Evolutionary conservation across 1,284 basidiomycete genomes (phyloP), one percentile per base, ranked within the genome.

Genomic region (Ustilago trichophora): DNA sequence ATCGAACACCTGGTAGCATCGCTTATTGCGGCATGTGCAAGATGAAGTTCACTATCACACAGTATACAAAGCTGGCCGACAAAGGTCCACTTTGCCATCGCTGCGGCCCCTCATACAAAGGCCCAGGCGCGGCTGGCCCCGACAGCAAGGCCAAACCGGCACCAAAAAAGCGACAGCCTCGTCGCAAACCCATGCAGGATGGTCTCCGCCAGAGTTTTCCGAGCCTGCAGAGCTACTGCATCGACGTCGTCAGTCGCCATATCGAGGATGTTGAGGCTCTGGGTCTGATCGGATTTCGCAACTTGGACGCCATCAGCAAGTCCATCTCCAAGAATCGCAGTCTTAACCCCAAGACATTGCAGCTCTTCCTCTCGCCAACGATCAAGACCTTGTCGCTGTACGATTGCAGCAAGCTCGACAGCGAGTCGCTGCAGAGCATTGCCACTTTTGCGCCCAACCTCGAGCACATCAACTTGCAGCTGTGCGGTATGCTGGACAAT

Each of bases 221-320:
- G 0, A 86, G 86, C 6, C 84, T 95, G 16, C 89, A 89, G 11
- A 86, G 88, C 4, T 73, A 92, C 16, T 95, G 92, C 75, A 91
- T 95, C 40, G 84, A 94, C 90, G 83, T 97, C 25, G 88, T 98
- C 56, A 90, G 90, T 24, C 86, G 87, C 42, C 87, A 92, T 77
- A 96, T 98, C 53, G 87, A 94, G 58, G 89, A 94, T 64, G 89
- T 97, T 13, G 93, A 97, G 64, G 89, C 90, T 0, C 84, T 98
- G 6, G 93, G 93, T 0, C 89, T 93, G 73, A 90, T 97, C 50
- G 91, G 92, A 1, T 76, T 85, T 1, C 47, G 57, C 37, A 79
- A 76, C 56, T 49, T 70, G 43, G 77, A 80, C n/a, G 64, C 65
- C 4, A 68, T 79, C 64, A 74, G 75, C 60, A 74, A 73, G 46